A percentile compares a stretch with the other conserved stretches of the same genome.
Conservation (phyloP, 2,329 filamentous ascomycete species). For the Penicillium sp. region DNA sequence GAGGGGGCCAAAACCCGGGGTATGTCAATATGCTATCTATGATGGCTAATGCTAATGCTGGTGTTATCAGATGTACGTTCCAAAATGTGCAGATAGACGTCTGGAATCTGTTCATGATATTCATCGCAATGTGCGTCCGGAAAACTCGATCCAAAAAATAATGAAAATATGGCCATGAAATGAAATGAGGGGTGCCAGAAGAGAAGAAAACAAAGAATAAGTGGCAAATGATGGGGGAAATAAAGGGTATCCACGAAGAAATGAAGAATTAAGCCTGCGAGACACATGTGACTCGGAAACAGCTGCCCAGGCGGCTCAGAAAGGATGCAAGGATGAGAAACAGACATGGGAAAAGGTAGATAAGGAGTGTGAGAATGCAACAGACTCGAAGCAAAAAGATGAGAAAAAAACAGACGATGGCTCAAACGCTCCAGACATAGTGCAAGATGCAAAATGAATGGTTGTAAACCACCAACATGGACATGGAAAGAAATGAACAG, state of each 20-base stretch:
- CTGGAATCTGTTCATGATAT: conserved; percentile 17
- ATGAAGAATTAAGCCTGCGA: conserved; percentile 27
- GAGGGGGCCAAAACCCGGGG: conserved; percentile 4
- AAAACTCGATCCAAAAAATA: not conserved
- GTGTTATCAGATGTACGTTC: not conserved
- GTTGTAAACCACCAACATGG: not conserved
- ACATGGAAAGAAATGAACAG: not conserved
- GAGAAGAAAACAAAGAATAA: conserved; percentile 14
- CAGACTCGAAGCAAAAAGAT: conserved; percentile 7
- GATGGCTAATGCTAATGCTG: not conserved
- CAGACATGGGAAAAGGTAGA: conserved; percentile 17
- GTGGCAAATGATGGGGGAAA: conserved; percentile 13
- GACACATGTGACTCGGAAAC: conserved; percentile 18
- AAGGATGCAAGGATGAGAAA: conserved; percentile 15
- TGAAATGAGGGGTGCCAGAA: conserved; percentile 10
- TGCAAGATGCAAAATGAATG: conserved; percentile 23
- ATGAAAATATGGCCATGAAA: conserved; percentile 18
- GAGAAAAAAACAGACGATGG: conserved; percentile 12
- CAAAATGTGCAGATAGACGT: conserved; percentile 8
- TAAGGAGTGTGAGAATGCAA: conserved; percentile 11
- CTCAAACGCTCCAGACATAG: conserved; percentile 18
- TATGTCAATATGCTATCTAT: not conserved
- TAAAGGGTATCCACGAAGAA: conserved; percentile 29
- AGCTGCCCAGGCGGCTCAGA: conserved; percentile 29
- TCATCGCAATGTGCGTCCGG: conserved; percentile 7